phyloP scores from a whole-genome alignment of 2,329 filamentous ascomycete genomes.

The Endoconidiophora polonica region DNA sequence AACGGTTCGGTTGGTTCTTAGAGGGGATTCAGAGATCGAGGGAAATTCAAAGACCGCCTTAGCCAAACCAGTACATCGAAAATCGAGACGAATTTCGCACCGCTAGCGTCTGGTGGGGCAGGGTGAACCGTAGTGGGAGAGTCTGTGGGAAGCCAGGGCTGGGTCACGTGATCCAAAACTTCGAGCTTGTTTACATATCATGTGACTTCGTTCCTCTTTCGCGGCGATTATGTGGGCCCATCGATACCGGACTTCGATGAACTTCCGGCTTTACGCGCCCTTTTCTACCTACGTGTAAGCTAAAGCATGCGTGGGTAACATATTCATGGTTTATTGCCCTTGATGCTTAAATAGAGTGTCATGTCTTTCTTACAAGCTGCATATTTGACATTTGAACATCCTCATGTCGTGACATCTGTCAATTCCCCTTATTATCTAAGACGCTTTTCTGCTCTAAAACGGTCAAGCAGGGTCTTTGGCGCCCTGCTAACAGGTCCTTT shows the following conservation, averaged over 20 bases:
- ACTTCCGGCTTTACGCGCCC: not conserved
- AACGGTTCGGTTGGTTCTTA: slow-evolving; percentile 12
- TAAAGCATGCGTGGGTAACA: no score
- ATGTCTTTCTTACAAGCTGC: no score
- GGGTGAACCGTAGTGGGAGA: slow-evolving; percentile 8
- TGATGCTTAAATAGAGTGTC: no score
- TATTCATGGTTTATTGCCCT: no score
- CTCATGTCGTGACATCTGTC: no score
- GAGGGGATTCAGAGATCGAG: slow-evolving; percentile 13
- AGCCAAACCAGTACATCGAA: slow-evolving; percentile 10
- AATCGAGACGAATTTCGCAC: slow-evolving; percentile 10
- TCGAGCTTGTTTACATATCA: not conserved
- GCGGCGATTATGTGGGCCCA: not conserved
- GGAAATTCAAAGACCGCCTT: slow-evolving; percentile 13
- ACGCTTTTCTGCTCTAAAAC: no score
- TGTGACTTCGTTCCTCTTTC: slow-evolving; percentile 8
- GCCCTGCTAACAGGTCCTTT: no score
- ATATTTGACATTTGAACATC: no score
- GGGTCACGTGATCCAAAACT: slow-evolving; percentile 3
- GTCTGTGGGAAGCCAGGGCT: slow-evolving; percentile 13
- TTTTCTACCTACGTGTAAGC: not conserved
- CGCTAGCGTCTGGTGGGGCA: slow-evolving; percentile 11
- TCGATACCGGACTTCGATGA: not conserved
- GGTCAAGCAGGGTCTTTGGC: no score
- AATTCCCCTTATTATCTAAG: no score